Base-by-base conservation (phyloP, 495 filamentous ascomycete genomes). In the Aspergillus olivimuriae region DNA sequence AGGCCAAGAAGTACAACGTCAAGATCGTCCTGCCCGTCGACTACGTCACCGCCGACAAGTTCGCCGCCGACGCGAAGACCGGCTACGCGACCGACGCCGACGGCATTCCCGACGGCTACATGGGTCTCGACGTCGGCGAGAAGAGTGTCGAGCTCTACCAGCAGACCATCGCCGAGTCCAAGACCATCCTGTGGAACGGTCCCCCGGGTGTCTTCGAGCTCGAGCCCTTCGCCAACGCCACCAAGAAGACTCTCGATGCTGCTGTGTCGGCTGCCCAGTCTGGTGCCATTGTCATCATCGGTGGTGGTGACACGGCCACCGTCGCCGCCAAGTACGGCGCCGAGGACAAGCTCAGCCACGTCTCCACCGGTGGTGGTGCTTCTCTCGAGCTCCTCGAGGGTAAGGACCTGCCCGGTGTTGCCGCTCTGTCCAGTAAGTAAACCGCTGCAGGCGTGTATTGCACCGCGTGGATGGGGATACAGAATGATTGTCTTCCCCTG, bases 121-220 rank as follows among this genome's bases (percentile, higher is more conserved):
- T 95, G 87, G 92, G 91, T 56, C 81, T 99, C 19, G 92, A 99
- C 66, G 89, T 87, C 60, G 92, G 92, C 39, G 77, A 84, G 56
- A 82, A 95, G 81, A 86, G 80, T 55, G 72, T 94, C 51, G 75
- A 90, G 72, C 71, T 87, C 32, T 96, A 82, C 79, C 77, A 89
- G 75, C 67, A 84, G 56, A 80, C 89, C 41, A 97, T 99, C 57
- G 75, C 71, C 44, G 75, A 86, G 53, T 79, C 94, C 35, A 84
- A 96, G 80, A 99, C 92, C 37, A 97, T 97, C 72, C 86, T 99
- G 37, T 99, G 92, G 92, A 99, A 99, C 76, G 92, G 87, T 31
- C 92, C 92, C 35, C 81, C 89, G 11, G 92, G 92, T 60, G 92
- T 99, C 45, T 99, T 97, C 60, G 92, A 99, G 77, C 78, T 99